Evolutionary conservation across 139 green algal species (phyloP).

Genomic region (Auxenochlorella pyrenoidosa): DNA sequence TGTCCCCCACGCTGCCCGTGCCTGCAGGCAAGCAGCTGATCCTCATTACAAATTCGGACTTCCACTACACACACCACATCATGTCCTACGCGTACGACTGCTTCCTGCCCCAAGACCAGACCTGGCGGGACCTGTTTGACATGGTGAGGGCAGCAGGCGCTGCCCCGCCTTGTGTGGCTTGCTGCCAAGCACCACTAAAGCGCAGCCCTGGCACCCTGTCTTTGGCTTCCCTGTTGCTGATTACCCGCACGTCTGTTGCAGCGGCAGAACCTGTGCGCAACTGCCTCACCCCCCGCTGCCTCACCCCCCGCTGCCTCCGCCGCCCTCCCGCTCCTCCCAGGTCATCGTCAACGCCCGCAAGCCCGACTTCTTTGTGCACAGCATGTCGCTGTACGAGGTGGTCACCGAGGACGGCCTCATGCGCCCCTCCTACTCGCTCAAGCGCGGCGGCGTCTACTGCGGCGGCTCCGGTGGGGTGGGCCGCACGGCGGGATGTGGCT

Average conservation of each 20-base stretch:
- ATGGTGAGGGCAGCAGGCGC: slow-evolving; percentile 68
- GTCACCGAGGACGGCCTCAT: slow-evolving; percentile 96
- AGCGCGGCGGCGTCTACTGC: slow-evolving; percentile 89
- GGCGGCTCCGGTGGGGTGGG: slow-evolving; percentile 75
- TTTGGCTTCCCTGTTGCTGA: too few relatives aligned
- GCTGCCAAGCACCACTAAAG: too few relatives aligned
- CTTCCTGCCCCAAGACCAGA: slow-evolving; percentile 79
- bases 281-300: too few relatives aligned
- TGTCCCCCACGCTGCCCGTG: too few relatives aligned
- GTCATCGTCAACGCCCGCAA: slow-evolving; percentile 93
- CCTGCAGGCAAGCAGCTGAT: slow-evolving; percentile 74
- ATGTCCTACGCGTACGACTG: slow-evolving; percentile 91
- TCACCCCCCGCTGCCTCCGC: background rate
- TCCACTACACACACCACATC: slow-evolving; percentile 64
- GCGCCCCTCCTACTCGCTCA: slow-evolving; percentile 65
- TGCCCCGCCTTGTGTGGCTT: background rate
- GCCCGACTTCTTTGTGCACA: slow-evolving; percentile 94
- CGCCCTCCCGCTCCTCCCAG: slow-evolving; percentile 39
- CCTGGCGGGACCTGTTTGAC: slow-evolving; percentile 95
- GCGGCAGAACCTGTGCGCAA: too few relatives aligned
- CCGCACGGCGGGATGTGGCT: too few relatives aligned
- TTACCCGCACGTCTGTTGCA: too few relatives aligned
- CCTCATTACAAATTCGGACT: slow-evolving; percentile 92
- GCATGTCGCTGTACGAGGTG: slow-evolving; percentile 88
- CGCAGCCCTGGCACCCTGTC: too few relatives aligned